phyloP scores from a whole-genome alignment of 164 flowering plant species.

The Vitis labrusca region DNA sequence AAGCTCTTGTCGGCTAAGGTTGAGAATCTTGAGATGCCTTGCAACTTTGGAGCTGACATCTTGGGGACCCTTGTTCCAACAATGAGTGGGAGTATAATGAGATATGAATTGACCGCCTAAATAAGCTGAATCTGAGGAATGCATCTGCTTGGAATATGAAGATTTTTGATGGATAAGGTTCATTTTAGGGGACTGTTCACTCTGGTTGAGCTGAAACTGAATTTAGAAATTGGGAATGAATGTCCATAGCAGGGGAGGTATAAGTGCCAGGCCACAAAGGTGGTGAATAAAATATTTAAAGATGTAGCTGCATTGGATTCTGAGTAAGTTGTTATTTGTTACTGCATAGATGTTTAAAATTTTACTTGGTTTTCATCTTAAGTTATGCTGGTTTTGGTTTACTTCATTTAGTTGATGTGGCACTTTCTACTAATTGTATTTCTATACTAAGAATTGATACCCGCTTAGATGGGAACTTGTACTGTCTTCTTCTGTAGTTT shows the following conservation, averaged over 20 bases:
- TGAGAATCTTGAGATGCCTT: neutral
- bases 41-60: slow-evolving; percentile 16
- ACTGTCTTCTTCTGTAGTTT: neutral
- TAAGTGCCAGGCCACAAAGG: slow-evolving; percentile 58
- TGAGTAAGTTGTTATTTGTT: too few relatives aligned
- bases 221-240: slow-evolving; percentile 36
- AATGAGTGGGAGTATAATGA: slow-evolving; percentile 17
- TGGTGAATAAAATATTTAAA: slow-evolving; percentile 54
- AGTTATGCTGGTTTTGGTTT: too few relatives aligned
- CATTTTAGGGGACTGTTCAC: slow-evolving; percentile 53
- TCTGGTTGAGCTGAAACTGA: slow-evolving; percentile 46
- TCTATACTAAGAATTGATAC: too few relatives aligned
- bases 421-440: too few relatives aligned
- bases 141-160: slow-evolving; percentile 82
- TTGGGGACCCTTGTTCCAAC: neutral
- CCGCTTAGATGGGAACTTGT: neutral
- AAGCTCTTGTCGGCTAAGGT: slow-evolving; percentile 25
- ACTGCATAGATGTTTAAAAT: too few relatives aligned
- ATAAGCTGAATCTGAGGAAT: slow-evolving; percentile 62
- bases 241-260: slow-evolving; percentile 39
- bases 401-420: too few relatives aligned
- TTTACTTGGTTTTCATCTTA: too few relatives aligned
- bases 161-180: slow-evolving; percentile 53
- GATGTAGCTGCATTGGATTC: slow-evolving; percentile 31
- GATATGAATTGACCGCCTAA: slow-evolving; percentile 54